phyloP scores from a whole-genome alignment of 108 stramenopile species.

The Skeletonema grethae region DNA sequence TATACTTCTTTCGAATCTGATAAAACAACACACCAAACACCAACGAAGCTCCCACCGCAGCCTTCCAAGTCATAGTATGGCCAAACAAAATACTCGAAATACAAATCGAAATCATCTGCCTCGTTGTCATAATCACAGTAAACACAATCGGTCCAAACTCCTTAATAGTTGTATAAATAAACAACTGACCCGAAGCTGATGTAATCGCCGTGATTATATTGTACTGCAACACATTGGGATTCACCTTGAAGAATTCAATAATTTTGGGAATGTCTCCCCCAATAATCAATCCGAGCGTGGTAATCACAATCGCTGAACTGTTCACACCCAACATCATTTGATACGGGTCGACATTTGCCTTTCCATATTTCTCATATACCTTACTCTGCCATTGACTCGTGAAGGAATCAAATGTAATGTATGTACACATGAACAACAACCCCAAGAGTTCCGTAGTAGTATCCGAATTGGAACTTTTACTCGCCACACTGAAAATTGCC shows the following conservation, averaged over 20 bases:
- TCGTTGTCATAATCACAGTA: constrained; percentile 97
- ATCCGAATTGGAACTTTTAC: constrained; percentile 60
- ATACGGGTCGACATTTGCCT: constrained; percentile 88
- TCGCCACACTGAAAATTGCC: constrained; percentile 84
- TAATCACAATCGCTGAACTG: constrained; percentile 92
- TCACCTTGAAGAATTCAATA: constrained; percentile 87
- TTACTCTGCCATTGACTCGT: constrained; percentile 98
- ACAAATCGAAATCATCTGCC: constrained; percentile 95
- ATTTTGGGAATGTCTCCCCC: constrained; percentile 91
- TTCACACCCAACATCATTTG: constrained; percentile 99
- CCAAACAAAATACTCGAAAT: constrained; percentile 92
- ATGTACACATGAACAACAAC: constrained; percentile 90
- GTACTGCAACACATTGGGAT: constrained; percentile 86
- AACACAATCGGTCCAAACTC: constrained; percentile 90
- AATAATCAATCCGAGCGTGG: constrained; percentile 85
- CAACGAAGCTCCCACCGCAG: constrained; percentile 80
- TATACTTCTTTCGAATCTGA: constrained; percentile 86
- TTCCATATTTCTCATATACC: constrained; percentile 93
- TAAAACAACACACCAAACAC: constrained; percentile 96
- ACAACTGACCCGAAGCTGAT: constrained; percentile 93
- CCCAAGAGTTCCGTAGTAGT: constrained; percentile 84
- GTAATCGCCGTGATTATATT: constrained; percentile 95
- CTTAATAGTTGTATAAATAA: constrained; percentile 90
- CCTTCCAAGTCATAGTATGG: constrained; percentile 78
- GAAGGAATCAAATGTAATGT: constrained; percentile 96